Evolutionary conservation across 225 moss, liverwort and hornwort genomes (phyloP), one percentile per base, ranked within the genome.

Genomic region (Marchantia paleacea): DNA sequence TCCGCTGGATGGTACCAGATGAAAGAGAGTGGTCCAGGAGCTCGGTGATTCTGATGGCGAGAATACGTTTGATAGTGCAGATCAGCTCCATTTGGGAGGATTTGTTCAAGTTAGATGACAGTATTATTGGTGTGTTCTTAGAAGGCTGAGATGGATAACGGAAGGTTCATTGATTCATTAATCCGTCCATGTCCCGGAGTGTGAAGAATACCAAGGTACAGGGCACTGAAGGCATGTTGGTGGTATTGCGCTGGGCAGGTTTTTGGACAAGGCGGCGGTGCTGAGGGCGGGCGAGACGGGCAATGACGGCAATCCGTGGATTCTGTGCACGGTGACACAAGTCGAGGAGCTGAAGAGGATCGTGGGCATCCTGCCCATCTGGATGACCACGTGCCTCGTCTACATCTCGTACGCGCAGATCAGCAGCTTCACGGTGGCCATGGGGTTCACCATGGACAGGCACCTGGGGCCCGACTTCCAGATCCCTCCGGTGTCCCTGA

Each of bases 231-330:
- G 5, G 39, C 2, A 5, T 39, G 39, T 39, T 39, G 39, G n/a
- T 39, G 39, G 39, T 39, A 39, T 39, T 13, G 12, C 18, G 72
- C 19, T n/a, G 51, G 54, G 25, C 81, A 85, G 88, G 52, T 89
- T 72, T 64, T 72, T 89, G 82, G 88, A 89, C 82, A 89, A 80
- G 69, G 88, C 88, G 19, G 88, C 88, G 51, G 19, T 18, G 26
- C 26, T 30, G 54, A 75, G 65, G 51, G 39, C 74, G 8, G 13
- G 61, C 82, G 14, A 51, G 50, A 15, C 48, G 18, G 69, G 49
- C 64, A 57, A 75, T 39, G 73, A 10, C 16, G 39, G 12, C 68
- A 12, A 5, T 47, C 80, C 72, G 3, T 85, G 83, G 85, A 75
- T 72, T 62, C 67, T 72, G 14, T 85, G 83, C 53, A 85, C 85